Evolutionary conservation across 1,139 yeast species (phyloP).

Genomic region (Groenewaldozyma sp.): DNA sequence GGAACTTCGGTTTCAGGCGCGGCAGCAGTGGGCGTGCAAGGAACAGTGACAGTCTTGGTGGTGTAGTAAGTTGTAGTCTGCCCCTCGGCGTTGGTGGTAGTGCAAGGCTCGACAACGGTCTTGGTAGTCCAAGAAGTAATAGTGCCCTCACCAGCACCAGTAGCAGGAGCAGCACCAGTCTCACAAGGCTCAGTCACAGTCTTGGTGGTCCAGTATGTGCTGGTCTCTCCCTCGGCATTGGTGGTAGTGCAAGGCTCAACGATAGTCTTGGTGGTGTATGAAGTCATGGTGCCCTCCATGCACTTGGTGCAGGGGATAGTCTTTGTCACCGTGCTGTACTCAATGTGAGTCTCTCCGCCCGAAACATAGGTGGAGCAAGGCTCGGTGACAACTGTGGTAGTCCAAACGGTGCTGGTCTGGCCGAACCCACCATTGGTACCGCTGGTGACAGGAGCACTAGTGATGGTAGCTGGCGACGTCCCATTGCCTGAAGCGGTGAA

Average conservation of each 20-base stretch:
- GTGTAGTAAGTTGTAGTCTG: slow-evolving; percentile 7
- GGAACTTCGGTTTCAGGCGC: slow-evolving; percentile 4
- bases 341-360: background rate
- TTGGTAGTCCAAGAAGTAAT: background rate
- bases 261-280: slow-evolving; percentile 4
- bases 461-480: background rate
- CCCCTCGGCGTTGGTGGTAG: slow-evolving; percentile 8
- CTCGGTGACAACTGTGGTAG: slow-evolving; percentile 15
- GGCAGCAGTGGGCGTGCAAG: slow-evolving; percentile 5
- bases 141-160: background rate
- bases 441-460: background rate
- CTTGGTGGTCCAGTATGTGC: background rate
- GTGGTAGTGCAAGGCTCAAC: slow-evolving; percentile 3
- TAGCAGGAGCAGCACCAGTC: slow-evolving; percentile 1
- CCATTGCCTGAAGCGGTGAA: background rate
- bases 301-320: background rate
- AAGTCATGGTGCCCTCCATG: background rate
- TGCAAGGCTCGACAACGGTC: slow-evolving; percentile 6
- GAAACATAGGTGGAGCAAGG: background rate
- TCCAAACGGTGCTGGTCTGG: slow-evolving; percentile 17
- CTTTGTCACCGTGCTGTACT: background rate
- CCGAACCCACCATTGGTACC: slow-evolving; percentile 10
- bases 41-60: slow-evolving; percentile 6
- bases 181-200: background rate
- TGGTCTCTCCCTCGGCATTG: background rate